Percentiles rank a stretch among this genome's conserved stretches.
Evolutionary conservation across 2,329 filamentous ascomycete genomes (phyloP).

Genomic region (Leptographium wingfieldii): DNA sequence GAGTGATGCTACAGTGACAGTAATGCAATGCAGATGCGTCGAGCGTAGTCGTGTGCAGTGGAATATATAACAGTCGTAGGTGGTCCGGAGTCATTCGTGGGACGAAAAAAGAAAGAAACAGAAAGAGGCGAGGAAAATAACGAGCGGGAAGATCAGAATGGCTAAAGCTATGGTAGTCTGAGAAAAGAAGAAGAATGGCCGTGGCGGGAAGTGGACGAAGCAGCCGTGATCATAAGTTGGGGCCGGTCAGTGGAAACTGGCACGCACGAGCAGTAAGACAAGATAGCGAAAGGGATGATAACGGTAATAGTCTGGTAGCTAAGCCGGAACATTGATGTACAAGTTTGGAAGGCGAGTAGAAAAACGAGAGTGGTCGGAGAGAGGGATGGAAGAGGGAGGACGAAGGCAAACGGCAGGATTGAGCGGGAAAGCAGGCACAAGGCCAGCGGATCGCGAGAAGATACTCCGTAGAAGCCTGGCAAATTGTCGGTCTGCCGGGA

Average conservation of each 20-base stretch:
- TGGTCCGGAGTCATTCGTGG: slow-evolving; percentile 4
- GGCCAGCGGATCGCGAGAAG: not conserved
- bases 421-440: not conserved
- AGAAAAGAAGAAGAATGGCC: not conserved
- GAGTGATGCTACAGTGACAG: not conserved
- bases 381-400: not conserved
- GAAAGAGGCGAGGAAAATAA: not conserved
- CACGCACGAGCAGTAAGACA: not conserved
- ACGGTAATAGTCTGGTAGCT: not conserved
- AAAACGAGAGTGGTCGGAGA: not conserved
- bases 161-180: not conserved
- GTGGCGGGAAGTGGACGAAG: not conserved
- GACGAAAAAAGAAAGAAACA: not conserved
- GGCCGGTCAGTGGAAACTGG: not conserved
- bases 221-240: not conserved
- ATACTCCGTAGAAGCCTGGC: not conserved
- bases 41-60: not conserved
- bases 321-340: not conserved
- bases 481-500: not conserved
- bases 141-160: not conserved
- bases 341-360: not conserved
- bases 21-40: not conserved
- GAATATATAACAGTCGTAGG: not conserved
- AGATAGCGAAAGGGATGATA: not conserved
- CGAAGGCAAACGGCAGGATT: not conserved